Evolutionary conservation across 805 yeast genomes (phyloP).

Genomic region (Komagataella ulmi): DNA sequence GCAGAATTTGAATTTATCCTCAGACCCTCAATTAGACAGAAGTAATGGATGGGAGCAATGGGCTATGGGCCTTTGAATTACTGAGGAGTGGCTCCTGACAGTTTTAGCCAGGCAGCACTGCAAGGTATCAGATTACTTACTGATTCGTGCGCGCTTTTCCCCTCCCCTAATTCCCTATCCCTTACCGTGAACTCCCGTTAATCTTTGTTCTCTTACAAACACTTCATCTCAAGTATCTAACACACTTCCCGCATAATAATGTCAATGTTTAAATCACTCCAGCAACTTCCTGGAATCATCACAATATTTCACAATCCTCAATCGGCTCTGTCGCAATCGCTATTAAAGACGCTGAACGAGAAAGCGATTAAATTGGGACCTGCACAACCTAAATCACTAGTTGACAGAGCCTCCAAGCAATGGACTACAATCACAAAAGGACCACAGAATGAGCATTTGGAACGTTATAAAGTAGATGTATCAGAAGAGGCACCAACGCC

Average conservation of each 20-base stretch:
- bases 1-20: neutral
- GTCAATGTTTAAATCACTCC: slow-evolving; percentile 36
- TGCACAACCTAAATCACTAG: neutral
- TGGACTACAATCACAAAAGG: neutral
- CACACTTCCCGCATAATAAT: slow-evolving; percentile 9
- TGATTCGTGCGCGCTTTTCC: neutral
- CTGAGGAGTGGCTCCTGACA: neutral
- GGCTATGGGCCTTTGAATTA: neutral
- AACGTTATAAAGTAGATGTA: neutral
- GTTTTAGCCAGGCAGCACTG: neutral
- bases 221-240: neutral
- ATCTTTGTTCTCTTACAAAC: neutral
- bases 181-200: neutral
- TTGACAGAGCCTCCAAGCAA: neutral
- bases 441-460: neutral
- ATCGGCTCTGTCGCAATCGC: neutral
- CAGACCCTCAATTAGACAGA: neutral
- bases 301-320: slow-evolving; percentile 20
- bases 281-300: slow-evolving; percentile 28
- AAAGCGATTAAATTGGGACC: neutral
- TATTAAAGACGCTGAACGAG: neutral
- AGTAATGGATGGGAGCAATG: neutral
- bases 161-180: neutral
- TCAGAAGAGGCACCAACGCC: slow-evolving; percentile 11
- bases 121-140: neutral